These are phyloP conservation scores for Candida orba DNA, from an alignment of 805 yeast genomes.

Conservation along the genomic window DNA sequence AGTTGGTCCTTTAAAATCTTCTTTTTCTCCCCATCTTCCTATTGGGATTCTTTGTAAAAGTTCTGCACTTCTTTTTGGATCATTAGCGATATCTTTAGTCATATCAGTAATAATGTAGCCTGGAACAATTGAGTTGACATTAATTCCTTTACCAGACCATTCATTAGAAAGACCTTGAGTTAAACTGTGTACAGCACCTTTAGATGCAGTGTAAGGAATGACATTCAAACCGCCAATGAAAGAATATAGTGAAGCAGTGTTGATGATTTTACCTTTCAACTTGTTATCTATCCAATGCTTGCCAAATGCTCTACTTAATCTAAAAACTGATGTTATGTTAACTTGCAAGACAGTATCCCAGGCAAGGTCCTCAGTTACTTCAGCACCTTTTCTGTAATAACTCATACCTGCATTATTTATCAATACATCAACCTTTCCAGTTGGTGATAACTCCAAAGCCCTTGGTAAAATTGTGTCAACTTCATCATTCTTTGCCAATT, in stretches of 20 bases:
- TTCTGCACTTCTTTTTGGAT: conserved; percentile 22
- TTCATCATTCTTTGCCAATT: conserved; percentile 16
- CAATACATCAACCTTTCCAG: conserved; percentile 64
- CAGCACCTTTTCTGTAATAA: conserved; percentile 53
- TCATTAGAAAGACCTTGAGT: conserved; percentile 63
- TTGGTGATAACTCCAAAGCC: conserved; percentile 49
- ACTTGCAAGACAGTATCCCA: conserved; percentile 69
- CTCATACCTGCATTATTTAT: conserved; percentile 88
- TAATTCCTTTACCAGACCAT: conserved; percentile 38
- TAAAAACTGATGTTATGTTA: conserved; percentile 72
- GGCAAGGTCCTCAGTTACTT: conserved; percentile 28
- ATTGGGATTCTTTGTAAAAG: conserved; percentile 26
- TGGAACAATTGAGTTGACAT: conserved; percentile 43
- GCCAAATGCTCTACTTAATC: conserved; percentile 71
- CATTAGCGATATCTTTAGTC: conserved; percentile 27
- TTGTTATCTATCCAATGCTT: conserved; percentile 47
- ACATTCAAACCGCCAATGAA: conserved; percentile 17
- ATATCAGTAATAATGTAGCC: conserved; percentile 43
- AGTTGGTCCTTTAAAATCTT: conserved; percentile 59
- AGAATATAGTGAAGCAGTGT: conserved; percentile 68
- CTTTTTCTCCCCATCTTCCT: conserved; percentile 42
- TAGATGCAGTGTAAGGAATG: conserved; percentile 78
- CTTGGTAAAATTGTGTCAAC: conserved; percentile 21
- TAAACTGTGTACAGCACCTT: conserved; percentile 78
- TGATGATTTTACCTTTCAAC: conserved; percentile 59